Base-by-base conservation (phyloP, 2,329 filamentous ascomycete species). In the Colletotrichum plurivorum region DNA sequence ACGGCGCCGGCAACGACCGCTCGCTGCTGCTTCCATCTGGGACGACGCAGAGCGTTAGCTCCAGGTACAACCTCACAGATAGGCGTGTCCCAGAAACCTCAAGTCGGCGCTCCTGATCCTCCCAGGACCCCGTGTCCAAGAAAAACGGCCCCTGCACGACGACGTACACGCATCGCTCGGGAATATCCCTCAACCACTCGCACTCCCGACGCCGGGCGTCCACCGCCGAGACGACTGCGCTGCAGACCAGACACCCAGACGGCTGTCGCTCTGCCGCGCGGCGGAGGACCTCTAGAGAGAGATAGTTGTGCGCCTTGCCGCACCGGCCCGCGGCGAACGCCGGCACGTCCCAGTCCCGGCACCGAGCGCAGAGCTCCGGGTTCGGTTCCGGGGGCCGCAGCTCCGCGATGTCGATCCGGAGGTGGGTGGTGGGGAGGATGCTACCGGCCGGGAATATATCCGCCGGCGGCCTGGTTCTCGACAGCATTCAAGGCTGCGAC, bases 341-440 rank as follows among this genome's bases (percentile, higher is more conserved):
- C 22, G 56, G 63, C 15, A 66, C 49, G 55, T 66, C 48, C 63
- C 63, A 66, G 20, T 66, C 55, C 27, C 53, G 63, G 63, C 63
- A 66, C 25, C 55, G 56, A 39, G 12, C 55, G 39, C 63, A 66
- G 48, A 66, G 63, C 48, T 18, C 39, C 16, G 63, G 55, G 49
- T 16, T 66, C 27, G 63, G 49, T 5, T 59, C 5, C 5, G 18
- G 25, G 9, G 43, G 25, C 15, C 27, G 20, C 15, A 49, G 63
- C 2, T 36, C 31, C 27, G 18, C 43, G 31, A 62, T 9, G n/a
- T 62, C 41, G 25, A 16, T 25, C 27, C 31, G 45, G 43, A 54
- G 41, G n/a, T 46, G 56, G 13, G 49, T 55, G 2, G 43, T 43
- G 5, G 41, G 13, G 13, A 57, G 59, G 2, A 36, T 36, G 31